A percentile compares a stretch with the other conserved stretches of the same genome.
These are phyloP conservation scores for Dactylellina cionopaga DNA, from an alignment of 2,329 filamentous ascomycete genomes.

Conservation along the genomic window DNA sequence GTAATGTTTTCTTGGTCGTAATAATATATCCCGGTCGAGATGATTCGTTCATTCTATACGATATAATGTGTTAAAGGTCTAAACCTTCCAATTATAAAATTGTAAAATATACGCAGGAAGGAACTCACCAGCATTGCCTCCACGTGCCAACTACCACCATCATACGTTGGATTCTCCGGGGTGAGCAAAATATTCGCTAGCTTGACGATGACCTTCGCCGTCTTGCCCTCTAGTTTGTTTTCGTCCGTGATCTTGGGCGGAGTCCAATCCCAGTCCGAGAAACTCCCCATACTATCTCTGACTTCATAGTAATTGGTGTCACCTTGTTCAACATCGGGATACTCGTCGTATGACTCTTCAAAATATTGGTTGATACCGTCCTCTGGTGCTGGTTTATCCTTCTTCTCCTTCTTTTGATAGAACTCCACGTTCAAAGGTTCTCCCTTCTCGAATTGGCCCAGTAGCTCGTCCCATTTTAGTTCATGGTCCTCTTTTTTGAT, in stretches of 20 bases:
- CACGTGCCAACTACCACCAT: slow-evolving; percentile 68
- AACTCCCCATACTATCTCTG: slow-evolving; percentile 19
- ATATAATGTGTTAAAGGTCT: not conserved
- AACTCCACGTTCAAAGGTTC: slow-evolving; percentile 28
- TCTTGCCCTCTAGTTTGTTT: slow-evolving; percentile 57
- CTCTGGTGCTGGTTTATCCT: not conserved
- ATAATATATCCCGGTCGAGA: slow-evolving; percentile 72
- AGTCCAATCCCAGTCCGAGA: slow-evolving; percentile 3
- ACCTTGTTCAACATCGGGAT: not conserved
- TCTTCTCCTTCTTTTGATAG: not conserved
- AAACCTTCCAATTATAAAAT: not conserved
- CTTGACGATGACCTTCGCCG: slow-evolving; percentile 73
- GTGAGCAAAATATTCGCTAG: slow-evolving; percentile 70
- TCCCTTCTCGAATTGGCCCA: slow-evolving; percentile 30
- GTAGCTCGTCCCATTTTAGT: slow-evolving; percentile 16
- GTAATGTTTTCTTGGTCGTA: slow-evolving; percentile 71
- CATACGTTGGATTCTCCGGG: slow-evolving; percentile 66
- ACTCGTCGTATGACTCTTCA: not conserved
- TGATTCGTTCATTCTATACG: slow-evolving; percentile 71
- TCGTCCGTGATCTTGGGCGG: slow-evolving; percentile 22
- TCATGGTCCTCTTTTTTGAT: not conserved
- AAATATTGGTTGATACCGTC: not conserved
- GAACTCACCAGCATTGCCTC: slow-evolving; percentile 63
- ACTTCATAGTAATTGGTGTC: slow-evolving; percentile 16
- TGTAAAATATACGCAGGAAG: not conserved